Evolutionary conservation across 345 rosid genomes (phyloP), one percentile per base, ranked within the genome.

Genomic region (Lumnitzera racemosa): DNA sequence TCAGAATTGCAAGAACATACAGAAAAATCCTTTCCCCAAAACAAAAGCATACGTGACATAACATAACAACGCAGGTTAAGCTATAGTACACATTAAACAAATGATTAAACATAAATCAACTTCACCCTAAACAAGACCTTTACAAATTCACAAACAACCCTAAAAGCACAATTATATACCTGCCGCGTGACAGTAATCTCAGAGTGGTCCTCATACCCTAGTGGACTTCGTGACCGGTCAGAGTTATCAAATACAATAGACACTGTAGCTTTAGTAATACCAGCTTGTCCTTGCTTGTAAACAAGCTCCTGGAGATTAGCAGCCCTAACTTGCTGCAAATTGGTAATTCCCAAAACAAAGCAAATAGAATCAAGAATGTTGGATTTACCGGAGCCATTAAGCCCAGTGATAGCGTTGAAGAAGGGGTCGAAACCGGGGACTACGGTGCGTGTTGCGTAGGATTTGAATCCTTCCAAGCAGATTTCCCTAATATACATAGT

Each of bases 231-330:
- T 51, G 69, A 64, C 75, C 91, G 62, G 52, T 94, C 83, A n/a
- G 96, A 84, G 46, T 94, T 94, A 62, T 90, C 95, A 12, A 94
- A 94, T 46, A 90, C 81, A 29, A 94, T 74, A 1, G 96, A 90
- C 2, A 94, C 99, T 0, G 99, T 94, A 9, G 97, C 96, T 54
- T 88, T 94, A 11, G 99, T 90, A 27, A 94, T 88, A 52, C 99
- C 99, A 49, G 99, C 99, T 73, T 94, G 99, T 1, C 99, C 99
- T 79, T 94, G 99, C 84, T 94, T 94, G 78, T 94, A 94, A 7
- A 94, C 99, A 47, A 90, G 89, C 85, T 94, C 99, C 72, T 94
- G 99, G 15, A 94, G 88, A 72, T 90, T 94, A 6, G 97, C 76
- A 49, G 99, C 99, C 17, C 97, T 90, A 64, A 94, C 99, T 69